Conservation (phyloP, 1,284 basidiomycete species). For the Microbotryum violaceum region DNA sequence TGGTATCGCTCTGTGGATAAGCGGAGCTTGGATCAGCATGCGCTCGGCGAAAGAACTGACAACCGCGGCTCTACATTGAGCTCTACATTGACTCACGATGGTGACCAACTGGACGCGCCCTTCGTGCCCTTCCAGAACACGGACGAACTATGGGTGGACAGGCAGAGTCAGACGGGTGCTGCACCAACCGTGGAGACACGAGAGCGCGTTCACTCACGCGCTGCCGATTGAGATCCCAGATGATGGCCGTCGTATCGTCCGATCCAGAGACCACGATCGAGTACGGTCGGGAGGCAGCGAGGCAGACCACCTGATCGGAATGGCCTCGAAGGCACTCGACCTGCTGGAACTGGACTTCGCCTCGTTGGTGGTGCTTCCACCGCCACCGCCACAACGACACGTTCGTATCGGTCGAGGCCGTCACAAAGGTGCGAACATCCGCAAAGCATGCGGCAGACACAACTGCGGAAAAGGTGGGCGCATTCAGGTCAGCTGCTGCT, state of each 20-base stretch:
- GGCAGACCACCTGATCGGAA: slow-evolving; percentile 56
- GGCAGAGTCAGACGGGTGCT: slow-evolving; percentile 65
- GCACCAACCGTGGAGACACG: slow-evolving; percentile 39
- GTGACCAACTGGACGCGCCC: slow-evolving; percentile 60
- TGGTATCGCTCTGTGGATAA: slow-evolving; percentile 42
- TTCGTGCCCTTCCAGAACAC: slow-evolving; percentile 43
- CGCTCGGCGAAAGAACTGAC: neutral
- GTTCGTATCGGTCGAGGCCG: slow-evolving; percentile 8
- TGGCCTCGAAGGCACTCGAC: slow-evolving; percentile 62
- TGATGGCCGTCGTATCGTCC: slow-evolving; percentile 68
- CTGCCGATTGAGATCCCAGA: slow-evolving; percentile 81
- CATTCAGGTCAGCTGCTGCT: neutral
- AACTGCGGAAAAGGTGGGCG: too few relatives aligned
- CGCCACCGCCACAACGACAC: slow-evolving; percentile 65
- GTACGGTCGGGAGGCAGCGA: slow-evolving; percentile 73
- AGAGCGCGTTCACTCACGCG: neutral
- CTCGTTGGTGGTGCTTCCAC: slow-evolving; percentile 35
- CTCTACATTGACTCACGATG: slow-evolving; percentile 66
- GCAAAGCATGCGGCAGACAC: slow-evolving; percentile 7
- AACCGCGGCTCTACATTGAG: slow-evolving; percentile 56
- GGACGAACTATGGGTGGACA: neutral
- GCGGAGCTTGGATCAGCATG: slow-evolving; percentile 1
- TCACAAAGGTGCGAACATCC: slow-evolving; percentile 6
- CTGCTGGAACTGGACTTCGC: slow-evolving; percentile 51
- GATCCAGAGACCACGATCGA: slow-evolving; percentile 76